Conservation (phyloP, 2,329 filamentous ascomycete species). For the Aspergillus thermomutatus region DNA sequence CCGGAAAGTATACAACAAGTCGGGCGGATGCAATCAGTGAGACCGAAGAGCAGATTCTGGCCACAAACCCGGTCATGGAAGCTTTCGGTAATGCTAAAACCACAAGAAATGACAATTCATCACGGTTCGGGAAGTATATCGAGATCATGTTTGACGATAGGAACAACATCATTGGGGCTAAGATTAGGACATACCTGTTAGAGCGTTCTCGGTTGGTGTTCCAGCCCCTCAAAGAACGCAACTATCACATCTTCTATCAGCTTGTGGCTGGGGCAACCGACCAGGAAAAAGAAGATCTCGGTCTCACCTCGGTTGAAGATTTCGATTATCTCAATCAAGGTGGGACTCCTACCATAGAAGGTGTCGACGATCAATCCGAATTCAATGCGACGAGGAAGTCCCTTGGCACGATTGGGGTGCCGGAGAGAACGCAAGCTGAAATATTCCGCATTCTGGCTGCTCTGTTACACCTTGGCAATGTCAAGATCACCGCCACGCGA, state of each 20-base stretch:
- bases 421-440: slow-evolving; percentile 67
- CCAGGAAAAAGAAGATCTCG: slow-evolving; percentile 73
- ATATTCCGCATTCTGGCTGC: slow-evolving; percentile 91
- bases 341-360: slow-evolving; percentile 83
- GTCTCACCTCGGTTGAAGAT: slow-evolving; percentile 77
- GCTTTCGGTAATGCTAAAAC: slow-evolving; percentile 99
- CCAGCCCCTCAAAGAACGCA: slow-evolving; percentile 93
- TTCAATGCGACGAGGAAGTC: slow-evolving; percentile 86
- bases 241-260: slow-evolving; percentile 99
- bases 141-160: slow-evolving; percentile 98
- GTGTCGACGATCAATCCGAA: slow-evolving; percentile 92
- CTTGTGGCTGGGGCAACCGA: slow-evolving; percentile 89
- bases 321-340: slow-evolving; percentile 98
- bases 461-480: slow-evolving; percentile 89
- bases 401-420: slow-evolving; percentile 81
- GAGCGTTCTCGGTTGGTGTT: slow-evolving; percentile 96
- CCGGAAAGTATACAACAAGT: slow-evolving; percentile 72
- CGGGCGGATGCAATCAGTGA: slow-evolving; percentile 82
- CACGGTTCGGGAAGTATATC: slow-evolving; percentile 98
- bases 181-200: slow-evolving; percentile 92
- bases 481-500: slow-evolving; percentile 88
- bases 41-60: slow-evolving; percentile 96
- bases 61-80: slow-evolving; percentile 99
- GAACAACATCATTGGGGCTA: slow-evolving; percentile 95
- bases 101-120: slow-evolving; percentile 99